Base-by-base conservation (phyloP, 345 rosid genomes). In the Citrus australasica region DNA sequence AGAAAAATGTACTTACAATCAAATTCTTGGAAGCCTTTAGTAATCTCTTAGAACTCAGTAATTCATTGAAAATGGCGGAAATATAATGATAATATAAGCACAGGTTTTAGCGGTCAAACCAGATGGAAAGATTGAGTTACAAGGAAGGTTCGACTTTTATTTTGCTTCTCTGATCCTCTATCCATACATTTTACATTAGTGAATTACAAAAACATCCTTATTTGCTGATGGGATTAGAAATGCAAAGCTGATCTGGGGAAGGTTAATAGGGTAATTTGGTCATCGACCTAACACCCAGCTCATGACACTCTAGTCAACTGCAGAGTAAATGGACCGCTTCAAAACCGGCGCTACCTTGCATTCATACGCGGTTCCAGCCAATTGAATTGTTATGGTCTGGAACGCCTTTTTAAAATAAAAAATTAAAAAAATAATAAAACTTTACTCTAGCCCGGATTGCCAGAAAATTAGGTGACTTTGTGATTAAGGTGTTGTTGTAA, bases 381-480 rank as follows among this genome's bases (percentile, higher is more conserved):
- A 32, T 32, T 53, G 30, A 8, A 71, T 19, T 48, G 17, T 9
- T 17, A 48, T 59, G 24, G 8, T 24, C 62, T 19, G 9, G 51
- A 10, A 11, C 17, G 51, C 5, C 51, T 13, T 46, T 46, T 46
- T 46, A 11, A 46, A 46, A 46, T 2, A 3, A 46, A 46, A 46
- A 46, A 46, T 46, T 46, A 13, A 46, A 46, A 6, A 37, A 37
- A 3, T 0, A 46, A 46, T 11, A 46, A 46, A 46, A 46, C 5
- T 46, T 46, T 11, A 46, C 1, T 46, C 5, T 3, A 13, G 4
- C 5, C 17, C 51, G 17, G 17, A 46, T 13, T 11, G 16, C 0
- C 51, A 4, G 1, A 11, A 46, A 46, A 35, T 35, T 35, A 5
- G 1, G 1, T 0, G 0, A 0, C 7, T 5, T 6, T 35, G 1